Evolutionary conservation across 495 filamentous ascomycete species (phyloP), one percentile per base, ranked within the genome.

Genomic region (Astrocystis sublimbata): DNA sequence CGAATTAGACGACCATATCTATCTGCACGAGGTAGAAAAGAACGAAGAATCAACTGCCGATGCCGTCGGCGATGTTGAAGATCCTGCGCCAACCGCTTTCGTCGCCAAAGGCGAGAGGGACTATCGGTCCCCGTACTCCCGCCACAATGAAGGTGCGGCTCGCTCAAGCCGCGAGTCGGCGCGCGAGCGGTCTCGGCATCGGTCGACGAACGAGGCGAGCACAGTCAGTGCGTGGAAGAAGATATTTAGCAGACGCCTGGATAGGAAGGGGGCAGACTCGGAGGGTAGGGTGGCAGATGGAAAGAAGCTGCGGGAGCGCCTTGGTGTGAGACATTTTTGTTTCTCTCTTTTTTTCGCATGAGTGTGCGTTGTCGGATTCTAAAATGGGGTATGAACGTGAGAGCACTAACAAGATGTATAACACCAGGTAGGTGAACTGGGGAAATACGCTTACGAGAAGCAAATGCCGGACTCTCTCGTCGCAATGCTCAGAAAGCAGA

Each of bases 381-480:
- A n/a, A 13, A 3, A 2, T 30, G 8, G 15, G 10, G 30, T 8
- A 17, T 3, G 24, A 9, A 12, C n/a, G n/a, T n/a, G 5, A 7
- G 30, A 49, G 35, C 5, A 30, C 58, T 42, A 30, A 61, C 58
- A 61, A 56, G n/a, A 54, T 36, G 65, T 9, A 63, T 33, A 56
- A 58, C 6, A 30, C 8, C 62, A 67, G 60, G 70, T 81, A 77
- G 74, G 76, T 65, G 91, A 97, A 67, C 81, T 98, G 36, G 94
- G 94, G 0, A 90, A 88, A 12, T 86, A 94, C 77, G 91, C 92
- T 6, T 84, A 91, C 69, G 94, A 98, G 72, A 86, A 89, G 38
- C 83, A 85, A 62, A 98, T 98, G 94, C 94, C 94, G 1, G 77
- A 77, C 9, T 90, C 89, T 87, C 83, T 98, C 7, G 81, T 83